Evolutionary conservation across 495 filamentous ascomycete genomes (phyloP), one percentile per base, ranked within the genome.

Genomic region (Choiromyces venosus): DNA sequence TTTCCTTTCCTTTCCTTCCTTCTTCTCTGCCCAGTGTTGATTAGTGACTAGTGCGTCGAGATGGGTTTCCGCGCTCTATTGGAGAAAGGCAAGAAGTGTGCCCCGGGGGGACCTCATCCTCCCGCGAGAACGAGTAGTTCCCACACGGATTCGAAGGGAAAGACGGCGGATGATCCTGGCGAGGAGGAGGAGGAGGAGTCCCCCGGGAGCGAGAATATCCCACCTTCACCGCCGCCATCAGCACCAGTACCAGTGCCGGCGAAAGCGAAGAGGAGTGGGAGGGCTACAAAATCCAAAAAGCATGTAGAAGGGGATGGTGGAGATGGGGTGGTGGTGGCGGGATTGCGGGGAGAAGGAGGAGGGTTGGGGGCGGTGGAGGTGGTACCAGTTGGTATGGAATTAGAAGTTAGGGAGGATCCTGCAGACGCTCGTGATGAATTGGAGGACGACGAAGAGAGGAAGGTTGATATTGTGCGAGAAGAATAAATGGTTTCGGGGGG

Each of bases 1-100:
- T n/a, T n/a, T n/a, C n/a, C n/a, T n/a, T n/a, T n/a, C n/a, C n/a
- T n/a, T n/a, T n/a, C n/a, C n/a, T n/a, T n/a, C n/a, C n/a, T n/a
- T n/a, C 25, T 66, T 69, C 29, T 61, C 69, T 33, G 72, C 46
- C 37, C 37, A 19, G 19, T 52, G 18, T 38, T 69, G 7, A 67
- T 7, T 14, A 2, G 46, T 19, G 39, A n/a, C 33, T 16, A 77
- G 75, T 77, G 75, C 70, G 25, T 77, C 16, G 75, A 77, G 42
- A 39, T 77, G 42, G 75, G 75, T 2, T 77, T 77, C 18, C 76
- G 76, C n/a, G 61, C 66, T 19, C 42, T 77, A 9, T 12, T 77
- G 19, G 75, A 77, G 37, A 77, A 77, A 35, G 75, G 75, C 33
- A 77, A 77, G 42, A 72, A 61, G 25, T 61, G 52, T 29, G 2